Conservation (phyloP, 2,329 filamentous ascomycete species). For the Sclerotinia glacialis region DNA sequence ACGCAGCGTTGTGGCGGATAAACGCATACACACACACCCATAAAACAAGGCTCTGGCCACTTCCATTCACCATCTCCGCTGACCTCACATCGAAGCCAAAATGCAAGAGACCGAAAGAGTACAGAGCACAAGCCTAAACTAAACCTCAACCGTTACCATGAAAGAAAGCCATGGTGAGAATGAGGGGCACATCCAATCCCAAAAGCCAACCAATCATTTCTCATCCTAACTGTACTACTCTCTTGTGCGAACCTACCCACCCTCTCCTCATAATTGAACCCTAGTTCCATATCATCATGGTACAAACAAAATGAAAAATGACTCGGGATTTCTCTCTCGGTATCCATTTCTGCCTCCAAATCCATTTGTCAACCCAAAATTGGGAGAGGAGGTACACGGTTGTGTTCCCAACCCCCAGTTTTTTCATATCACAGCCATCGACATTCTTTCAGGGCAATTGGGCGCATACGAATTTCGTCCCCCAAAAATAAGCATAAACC, state of each 20-base stretch:
- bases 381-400: neutral
- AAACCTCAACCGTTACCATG: neutral
- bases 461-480: neutral
- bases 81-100: neutral
- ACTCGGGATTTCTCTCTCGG: neutral
- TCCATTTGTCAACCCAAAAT: neutral
- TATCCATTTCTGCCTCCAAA: neutral
- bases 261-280: neutral
- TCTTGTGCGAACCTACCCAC: neutral
- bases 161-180: neutral
- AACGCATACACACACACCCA: neutral
- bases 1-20: neutral
- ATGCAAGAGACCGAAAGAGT: neutral
- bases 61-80: neutral
- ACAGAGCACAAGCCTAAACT: neutral
- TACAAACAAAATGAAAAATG: neutral
- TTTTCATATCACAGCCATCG: neutral
- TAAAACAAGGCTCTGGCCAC: neutral
- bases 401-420: constrained; percentile 2
- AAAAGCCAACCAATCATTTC: neutral
- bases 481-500: neutral
- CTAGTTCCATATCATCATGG: neutral
- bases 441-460: neutral
- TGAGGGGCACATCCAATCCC: neutral
- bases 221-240: neutral